Conservation (phyloP, 352 stramenopile species). For the Pythium pectinolyticum region DNA sequence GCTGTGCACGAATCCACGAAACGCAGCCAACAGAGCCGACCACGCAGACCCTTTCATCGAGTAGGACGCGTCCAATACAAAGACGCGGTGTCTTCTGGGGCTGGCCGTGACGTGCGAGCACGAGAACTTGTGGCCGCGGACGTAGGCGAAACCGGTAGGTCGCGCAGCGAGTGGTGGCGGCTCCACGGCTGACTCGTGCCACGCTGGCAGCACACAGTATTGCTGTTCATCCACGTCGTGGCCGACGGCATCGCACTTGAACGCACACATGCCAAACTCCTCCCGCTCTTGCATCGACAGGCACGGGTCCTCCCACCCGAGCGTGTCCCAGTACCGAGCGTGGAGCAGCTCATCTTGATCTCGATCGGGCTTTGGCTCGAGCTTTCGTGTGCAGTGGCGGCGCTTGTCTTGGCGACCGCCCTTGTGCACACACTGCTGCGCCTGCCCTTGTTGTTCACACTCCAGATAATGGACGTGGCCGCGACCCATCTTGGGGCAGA, state of each 20-base stretch:
- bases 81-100: constrained; percentile 71
- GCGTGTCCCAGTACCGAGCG: constrained; percentile 72
- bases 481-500: constrained; percentile 78
- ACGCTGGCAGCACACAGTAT: constrained; percentile 64
- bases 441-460: constrained; percentile 44
- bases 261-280: constrained; percentile 72
- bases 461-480: constrained; percentile 75
- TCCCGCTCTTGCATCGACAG: constrained; percentile 52
- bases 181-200: constrained; percentile 44
- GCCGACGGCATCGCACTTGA: constrained; percentile 63
- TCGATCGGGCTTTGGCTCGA: constrained; percentile 54
- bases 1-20: constrained; percentile 67
- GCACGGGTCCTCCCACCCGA: constrained; percentile 77
- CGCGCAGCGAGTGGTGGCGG: constrained; percentile 29
- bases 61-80: constrained; percentile 77
- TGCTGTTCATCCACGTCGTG: constrained; percentile 53
- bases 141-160: constrained; percentile 61
- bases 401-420: constrained; percentile 49
- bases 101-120: constrained; percentile 58
- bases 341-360: constrained; percentile 75
- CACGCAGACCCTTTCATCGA: constrained; percentile 72
- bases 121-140: constrained; percentile 70
- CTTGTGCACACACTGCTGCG: constrained; percentile 46
- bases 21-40: constrained; percentile 54
- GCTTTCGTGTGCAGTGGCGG: constrained; percentile 56